A percentile compares a stretch with the other conserved stretches of the same genome.
phyloP scores from a whole-genome alignment of 345 rosid species.

The Citrus maxima region DNA sequence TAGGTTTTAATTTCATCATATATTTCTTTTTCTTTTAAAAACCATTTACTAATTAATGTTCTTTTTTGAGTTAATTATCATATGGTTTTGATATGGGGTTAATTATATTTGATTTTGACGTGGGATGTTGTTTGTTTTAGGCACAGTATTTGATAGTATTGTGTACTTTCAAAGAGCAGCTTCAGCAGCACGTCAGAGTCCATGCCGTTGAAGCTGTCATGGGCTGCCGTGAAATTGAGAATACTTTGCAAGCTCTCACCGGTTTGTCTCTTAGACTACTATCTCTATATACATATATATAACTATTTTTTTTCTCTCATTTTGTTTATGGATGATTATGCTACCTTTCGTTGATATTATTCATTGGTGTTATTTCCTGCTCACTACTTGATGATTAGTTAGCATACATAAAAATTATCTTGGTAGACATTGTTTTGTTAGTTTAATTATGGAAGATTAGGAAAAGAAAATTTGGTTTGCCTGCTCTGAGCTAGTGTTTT shows the following conservation, averaged over 20 bases:
- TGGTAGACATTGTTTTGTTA: neutral
- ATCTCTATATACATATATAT: neutral
- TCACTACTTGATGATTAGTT: neutral
- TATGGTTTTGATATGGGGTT: neutral
- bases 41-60: no score
- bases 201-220: conserved; percentile 98
- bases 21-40: neutral
- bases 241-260: conserved; percentile 83
- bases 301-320: neutral
- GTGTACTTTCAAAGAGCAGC: conserved; percentile 96
- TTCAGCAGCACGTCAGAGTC: conserved; percentile 96
- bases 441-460: neutral
- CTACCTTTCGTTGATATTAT: neutral
- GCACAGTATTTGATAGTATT: conserved; percentile 86
- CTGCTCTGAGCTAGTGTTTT: neutral
- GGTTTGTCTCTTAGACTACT: conserved; percentile 39
- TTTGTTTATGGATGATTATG: neutral
- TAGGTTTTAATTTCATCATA: conserved; percentile 15
- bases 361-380: neutral
- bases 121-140: conserved; percentile 29
- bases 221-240: conserved; percentile 98
- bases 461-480: neutral
- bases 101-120: neutral
- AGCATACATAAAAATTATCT: neutral
- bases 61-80: no score